Base-by-base conservation (phyloP, 2,329 filamentous ascomycete species). In the Knoxdaviesia capensis region DNA sequence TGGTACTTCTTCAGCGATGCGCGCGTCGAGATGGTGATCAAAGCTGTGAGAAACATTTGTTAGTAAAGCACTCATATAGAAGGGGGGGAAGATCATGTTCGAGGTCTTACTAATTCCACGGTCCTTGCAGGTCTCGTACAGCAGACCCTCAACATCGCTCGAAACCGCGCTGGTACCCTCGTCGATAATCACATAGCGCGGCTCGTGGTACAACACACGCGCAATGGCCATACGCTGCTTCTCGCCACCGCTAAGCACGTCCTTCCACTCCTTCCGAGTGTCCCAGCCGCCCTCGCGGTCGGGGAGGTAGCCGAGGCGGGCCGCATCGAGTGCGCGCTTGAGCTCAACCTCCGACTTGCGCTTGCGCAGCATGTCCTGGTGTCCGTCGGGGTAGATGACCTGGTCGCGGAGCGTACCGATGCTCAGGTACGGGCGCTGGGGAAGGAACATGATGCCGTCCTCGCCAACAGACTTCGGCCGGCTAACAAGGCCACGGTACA, bases 401-500 rank as follows among this genome's bases (percentile, higher is more conserved):
- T 98, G 92, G 53, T 98, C 92, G 30, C 90, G 80, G 7, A 96
- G 67, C 1, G 90, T 96, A 34, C 90, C 90, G 28, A 88, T 81
- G 56, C 79, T 88, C 33, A 96, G 72, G 53, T 96, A 96, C 0
- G 88, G 86, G 10, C 88, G 72, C 57, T 98, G 90, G 0, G 90
- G 90, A 7, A 98, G 69, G 61, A 98, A 96, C 87, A 98, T 96
- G 62, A 98, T 93, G 45, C 90, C 90, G 49, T 96, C 88, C 47
- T 79, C 70, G 35, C 86, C 86, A 36, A 74, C 72, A 35, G 65
- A 70, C 53, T 90, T 84, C 3, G 90, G 88, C 1, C 87, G 76
- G 45, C 82, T 92, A 11, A 94, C 84, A 2, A 98, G 68, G 3
- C 90, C 90, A 38, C 90, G 80, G 56, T 96, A 98, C 1, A 92